Base-by-base conservation (phyloP, 768 basidiomycete genomes). In the Kwoniella sp. region DNA sequence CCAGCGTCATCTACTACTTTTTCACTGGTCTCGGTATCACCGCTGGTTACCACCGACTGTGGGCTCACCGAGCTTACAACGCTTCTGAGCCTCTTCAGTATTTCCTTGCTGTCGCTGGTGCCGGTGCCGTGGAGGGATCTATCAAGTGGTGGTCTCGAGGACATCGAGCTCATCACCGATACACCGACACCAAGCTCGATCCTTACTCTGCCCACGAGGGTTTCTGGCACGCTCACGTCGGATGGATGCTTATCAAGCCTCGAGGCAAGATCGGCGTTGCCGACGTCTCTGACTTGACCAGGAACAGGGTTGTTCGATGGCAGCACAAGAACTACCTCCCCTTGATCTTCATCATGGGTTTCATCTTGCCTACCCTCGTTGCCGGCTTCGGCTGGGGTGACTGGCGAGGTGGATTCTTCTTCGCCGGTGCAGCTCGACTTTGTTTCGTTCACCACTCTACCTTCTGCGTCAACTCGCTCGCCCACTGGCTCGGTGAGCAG, bases 141-240 rank as follows among this genome's bases (percentile, higher is more conserved):
- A 95, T 99, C 83, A 90, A 92, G 81, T 98, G 96, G 96, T 98
- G 96, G 96, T 89, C 89, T 23, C 87, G 96, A 58, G 94, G 94
- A 54, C 96, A 99, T 84, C 91, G 95, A 66, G 95, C 95, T 2
- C 94, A 96, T 81, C 94, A 96, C 78, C 87, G 93, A 48, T 95
- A 96, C 84, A 97, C 93, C 72, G 93, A 95, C 82, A 97, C 93
- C 75, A 91, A 93, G 61, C 89, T 97, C 68, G 93, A 96, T 82
- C 93, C 94, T 0, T 96, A 97, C 84, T 90, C 91, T 69, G 93
- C 93, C 7, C 90, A 92, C 81, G 88, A 89, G 73, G 93, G 93
- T 59, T 86, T 95, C 75, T 85, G 87, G 75, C 92, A 86, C 85
- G 89, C 91, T 0, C 93, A 95, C 74, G 84, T 94, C 64, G 80